phyloP scores from a whole-genome alignment of 257 asterid species.

The Orobanche coerulescens region DNA sequence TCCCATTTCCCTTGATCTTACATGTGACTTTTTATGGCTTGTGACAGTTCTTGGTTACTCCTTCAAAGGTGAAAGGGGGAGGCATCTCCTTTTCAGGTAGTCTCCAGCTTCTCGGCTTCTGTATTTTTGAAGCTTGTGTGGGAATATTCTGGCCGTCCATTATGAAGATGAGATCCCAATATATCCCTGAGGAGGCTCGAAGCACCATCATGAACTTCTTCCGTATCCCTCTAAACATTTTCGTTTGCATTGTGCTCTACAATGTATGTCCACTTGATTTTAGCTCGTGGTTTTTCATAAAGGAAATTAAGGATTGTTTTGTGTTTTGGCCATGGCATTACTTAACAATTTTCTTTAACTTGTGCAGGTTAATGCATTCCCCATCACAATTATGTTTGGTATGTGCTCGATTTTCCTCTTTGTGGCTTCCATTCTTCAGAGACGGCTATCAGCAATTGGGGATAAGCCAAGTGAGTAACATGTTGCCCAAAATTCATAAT shows the following conservation, averaged over 20 bases:
- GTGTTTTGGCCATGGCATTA: background rate
- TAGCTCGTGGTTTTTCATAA: background rate
- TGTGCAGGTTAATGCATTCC: constrained; percentile 77
- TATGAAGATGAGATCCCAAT: constrained; percentile 97
- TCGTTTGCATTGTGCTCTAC: constrained; percentile 86
- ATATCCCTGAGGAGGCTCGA: constrained; percentile 94
- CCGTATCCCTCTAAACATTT: constrained; percentile 86
- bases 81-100: constrained; percentile 67
- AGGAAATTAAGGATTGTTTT: background rate
- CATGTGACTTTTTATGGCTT: constrained; percentile 23
- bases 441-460: constrained; percentile 57
- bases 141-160: constrained; percentile 98
- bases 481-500: background rate
- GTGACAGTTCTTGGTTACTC: constrained; percentile 59
- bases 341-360: constrained; percentile 7
- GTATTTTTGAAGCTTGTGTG: constrained; percentile 79
- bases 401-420: constrained; percentile 95
- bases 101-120: constrained; percentile 80
- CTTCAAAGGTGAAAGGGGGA: constrained; percentile 53
- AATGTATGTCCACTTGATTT: constrained; percentile 43
- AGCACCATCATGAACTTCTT: constrained; percentile 97
- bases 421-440: constrained; percentile 75
- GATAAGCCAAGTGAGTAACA: constrained; percentile 69
- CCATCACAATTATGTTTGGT: constrained; percentile 89
- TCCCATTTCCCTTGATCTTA: too few relatives aligned